Conservation (phyloP, 179 eudicot genomes). For the Beta lomatogona region DNA sequence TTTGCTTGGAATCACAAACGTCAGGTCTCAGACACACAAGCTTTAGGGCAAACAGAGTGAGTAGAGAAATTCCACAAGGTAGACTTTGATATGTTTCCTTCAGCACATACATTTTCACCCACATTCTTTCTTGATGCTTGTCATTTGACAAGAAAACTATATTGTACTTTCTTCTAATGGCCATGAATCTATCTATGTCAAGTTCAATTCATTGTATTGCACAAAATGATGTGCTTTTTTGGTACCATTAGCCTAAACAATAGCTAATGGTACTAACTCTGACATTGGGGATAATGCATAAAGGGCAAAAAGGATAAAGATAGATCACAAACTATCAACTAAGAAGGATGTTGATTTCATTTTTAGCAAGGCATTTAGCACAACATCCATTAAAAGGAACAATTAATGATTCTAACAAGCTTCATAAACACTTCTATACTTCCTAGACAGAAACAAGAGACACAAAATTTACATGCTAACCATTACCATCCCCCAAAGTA, state of each 20-base stretch:
- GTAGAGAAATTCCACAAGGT: constrained; percentile 79
- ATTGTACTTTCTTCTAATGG: constrained; percentile 14
- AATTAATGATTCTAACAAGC: neutral
- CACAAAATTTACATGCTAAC: constrained; percentile 30
- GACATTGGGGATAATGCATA: neutral
- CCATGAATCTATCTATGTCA: neutral
- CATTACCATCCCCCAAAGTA: constrained; percentile 11
- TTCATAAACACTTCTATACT: constrained; percentile 14
- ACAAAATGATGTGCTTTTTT: too few relatives aligned
- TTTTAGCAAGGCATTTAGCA: neutral
- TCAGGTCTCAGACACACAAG: constrained; percentile 52
- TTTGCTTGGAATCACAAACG: constrained; percentile 44
- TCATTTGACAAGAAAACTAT: constrained; percentile 23
- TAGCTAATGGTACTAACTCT: neutral
- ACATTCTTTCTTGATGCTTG: neutral
- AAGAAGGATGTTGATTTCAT: constrained; percentile 2
- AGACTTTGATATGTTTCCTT: constrained; percentile 66
- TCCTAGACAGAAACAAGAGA: constrained; percentile 5
- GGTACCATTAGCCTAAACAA: neutral
- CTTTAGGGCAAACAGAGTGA: constrained; percentile 66
- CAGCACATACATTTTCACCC: constrained; percentile 7
- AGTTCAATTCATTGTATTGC: neutral
- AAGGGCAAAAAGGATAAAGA: neutral
- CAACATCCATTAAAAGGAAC: neutral
- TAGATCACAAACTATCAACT: neutral